phyloP scores from a whole-genome alignment of 139 green algal genomes.

The Deuterostichococcus epilithicus region DNA sequence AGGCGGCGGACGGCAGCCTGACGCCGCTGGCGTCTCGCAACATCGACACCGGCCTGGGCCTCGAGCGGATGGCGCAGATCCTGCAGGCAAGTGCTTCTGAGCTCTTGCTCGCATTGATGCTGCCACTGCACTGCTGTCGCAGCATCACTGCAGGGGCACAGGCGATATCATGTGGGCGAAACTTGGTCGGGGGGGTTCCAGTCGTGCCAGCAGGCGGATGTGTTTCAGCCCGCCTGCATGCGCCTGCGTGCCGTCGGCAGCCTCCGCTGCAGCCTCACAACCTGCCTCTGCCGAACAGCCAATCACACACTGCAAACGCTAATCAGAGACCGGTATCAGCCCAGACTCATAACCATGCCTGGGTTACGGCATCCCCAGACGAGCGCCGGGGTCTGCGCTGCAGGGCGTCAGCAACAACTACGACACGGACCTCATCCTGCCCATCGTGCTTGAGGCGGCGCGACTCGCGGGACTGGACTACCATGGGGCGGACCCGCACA shows the following conservation, averaged over 20 bases:
- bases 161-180: not conserved
- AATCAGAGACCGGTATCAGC: too few relatives aligned
- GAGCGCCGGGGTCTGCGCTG: constrained; percentile 72
- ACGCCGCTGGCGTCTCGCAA: constrained; percentile 78
- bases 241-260: too few relatives aligned
- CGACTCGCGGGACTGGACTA: constrained; percentile 67
- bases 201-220: too few relatives aligned
- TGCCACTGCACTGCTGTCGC: not conserved
- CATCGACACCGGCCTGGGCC: constrained; percentile 94
- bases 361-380: too few relatives aligned
- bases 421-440: constrained; percentile 91
- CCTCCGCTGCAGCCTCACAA: too few relatives aligned
- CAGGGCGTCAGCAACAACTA: constrained; percentile 89
- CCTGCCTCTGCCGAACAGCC: too few relatives aligned
- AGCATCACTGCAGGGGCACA: too few relatives aligned
- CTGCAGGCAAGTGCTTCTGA: constrained; percentile 60
- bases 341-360: too few relatives aligned
- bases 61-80: constrained; percentile 95
- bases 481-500: constrained; percentile 23
- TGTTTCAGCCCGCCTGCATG: too few relatives aligned
- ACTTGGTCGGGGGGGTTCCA: too few relatives aligned
- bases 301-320: too few relatives aligned
- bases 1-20: constrained; percentile 56
- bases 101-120: not conserved
- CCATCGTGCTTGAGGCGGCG: constrained; percentile 75